A percentile compares a stretch with the other conserved stretches of the same genome.
Conservation (phyloP, 2,329 filamentous ascomycete species). For the Emmonsia crescens region DNA sequence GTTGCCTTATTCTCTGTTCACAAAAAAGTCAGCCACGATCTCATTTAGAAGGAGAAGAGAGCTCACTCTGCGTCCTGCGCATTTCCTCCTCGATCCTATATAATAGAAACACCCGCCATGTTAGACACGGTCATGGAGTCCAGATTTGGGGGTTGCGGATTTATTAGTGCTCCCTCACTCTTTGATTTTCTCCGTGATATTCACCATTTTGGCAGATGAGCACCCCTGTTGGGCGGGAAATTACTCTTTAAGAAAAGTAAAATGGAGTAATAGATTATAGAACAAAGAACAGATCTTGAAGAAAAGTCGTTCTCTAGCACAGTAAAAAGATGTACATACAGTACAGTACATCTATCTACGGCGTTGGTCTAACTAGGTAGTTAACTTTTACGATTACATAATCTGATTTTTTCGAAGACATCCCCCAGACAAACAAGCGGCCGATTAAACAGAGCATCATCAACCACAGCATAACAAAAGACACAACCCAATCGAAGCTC, state of each 20-base stretch:
- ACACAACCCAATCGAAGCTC: not conserved
- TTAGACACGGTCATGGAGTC: not conserved
- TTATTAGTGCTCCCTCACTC: constrained; percentile 52
- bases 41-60: constrained; percentile 1
- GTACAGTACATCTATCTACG: too few species aligned
- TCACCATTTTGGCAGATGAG: constrained; percentile 61
- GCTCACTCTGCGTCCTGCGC: constrained; percentile 91
- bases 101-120: constrained; percentile 11
- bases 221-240: not conserved
- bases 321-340: too few species aligned
- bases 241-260: not conserved
- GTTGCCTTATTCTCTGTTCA: constrained; percentile 91
- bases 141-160: not conserved
- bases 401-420: not conserved
- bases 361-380: not conserved
- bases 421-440: not conserved
- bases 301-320: not conserved
- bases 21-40: constrained; percentile 19
- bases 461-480: not conserved
- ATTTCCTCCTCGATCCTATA: constrained; percentile 99
- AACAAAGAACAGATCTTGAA: not conserved
- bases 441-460: not conserved
- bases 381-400: not conserved
- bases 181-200: constrained; percentile 99
- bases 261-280: not conserved